phyloP scores from a whole-genome alignment of 768 basidiomycete genomes.

The Ephemerocybe angulata region DNA sequence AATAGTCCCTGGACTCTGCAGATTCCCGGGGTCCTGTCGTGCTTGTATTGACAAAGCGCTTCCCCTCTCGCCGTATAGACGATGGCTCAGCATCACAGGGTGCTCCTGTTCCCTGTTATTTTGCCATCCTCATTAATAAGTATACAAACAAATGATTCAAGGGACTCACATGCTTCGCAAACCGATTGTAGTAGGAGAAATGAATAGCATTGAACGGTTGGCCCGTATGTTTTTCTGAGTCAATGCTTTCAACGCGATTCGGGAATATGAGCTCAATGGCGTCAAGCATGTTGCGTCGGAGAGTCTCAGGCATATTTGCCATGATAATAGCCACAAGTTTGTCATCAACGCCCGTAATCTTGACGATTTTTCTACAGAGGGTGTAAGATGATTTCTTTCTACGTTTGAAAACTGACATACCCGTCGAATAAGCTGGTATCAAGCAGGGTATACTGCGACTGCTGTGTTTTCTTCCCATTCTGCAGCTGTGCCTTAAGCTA shows the following conservation, averaged over 20 bases:
- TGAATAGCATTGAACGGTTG: neutral
- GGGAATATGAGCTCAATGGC: neutral
- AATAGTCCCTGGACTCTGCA: neutral
- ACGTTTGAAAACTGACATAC: too few relatives aligned
- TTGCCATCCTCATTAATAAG: neutral
- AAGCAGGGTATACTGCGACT: too few relatives aligned
- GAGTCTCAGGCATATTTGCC: neutral
- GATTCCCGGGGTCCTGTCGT: neutral
- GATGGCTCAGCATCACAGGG: neutral
- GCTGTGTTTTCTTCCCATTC: too few relatives aligned
- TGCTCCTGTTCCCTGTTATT: neutral
- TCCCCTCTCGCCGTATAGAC: neutral
- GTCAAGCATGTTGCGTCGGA: neutral
- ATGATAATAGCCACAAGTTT: neutral
- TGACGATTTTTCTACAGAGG: too few relatives aligned
- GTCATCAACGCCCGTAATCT: neutral
- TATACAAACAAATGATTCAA: neutral
- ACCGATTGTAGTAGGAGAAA: neutral
- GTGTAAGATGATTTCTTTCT: too few relatives aligned
- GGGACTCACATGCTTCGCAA: neutral
- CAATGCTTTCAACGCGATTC: neutral
- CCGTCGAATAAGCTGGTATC: too few relatives aligned
- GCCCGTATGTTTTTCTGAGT: neutral
- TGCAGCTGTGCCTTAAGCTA: too few relatives aligned
- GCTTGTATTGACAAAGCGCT: neutral